Evolutionary conservation across 2,329 filamentous ascomycete species (phyloP).

Genomic region (Xylariaceae sp.): DNA sequence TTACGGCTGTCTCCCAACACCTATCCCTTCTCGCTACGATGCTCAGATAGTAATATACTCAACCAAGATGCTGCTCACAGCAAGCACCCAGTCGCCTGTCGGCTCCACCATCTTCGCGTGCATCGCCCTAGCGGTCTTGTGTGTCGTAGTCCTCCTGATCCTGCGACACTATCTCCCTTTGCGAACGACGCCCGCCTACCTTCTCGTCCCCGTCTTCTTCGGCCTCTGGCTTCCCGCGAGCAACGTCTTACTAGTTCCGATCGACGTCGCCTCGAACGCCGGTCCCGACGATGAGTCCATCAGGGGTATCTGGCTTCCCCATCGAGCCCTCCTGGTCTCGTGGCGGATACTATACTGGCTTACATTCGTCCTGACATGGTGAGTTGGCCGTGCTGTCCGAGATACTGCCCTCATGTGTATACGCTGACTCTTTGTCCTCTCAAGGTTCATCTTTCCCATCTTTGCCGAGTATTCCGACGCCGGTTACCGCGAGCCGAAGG

Average conservation of each 20-base stretch:
- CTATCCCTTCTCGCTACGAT: not conserved
- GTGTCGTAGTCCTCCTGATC: slow-evolving; percentile 71
- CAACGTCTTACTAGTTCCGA: slow-evolving; percentile 86
- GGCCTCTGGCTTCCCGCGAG: slow-evolving; percentile 89
- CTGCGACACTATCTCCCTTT: slow-evolving; percentile 86
- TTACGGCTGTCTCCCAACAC: not conserved
- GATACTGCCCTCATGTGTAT: not conserved
- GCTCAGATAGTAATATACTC: slow-evolving; percentile 9
- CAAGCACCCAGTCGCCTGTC: slow-evolving; percentile 56
- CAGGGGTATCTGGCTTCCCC: slow-evolving; percentile 82
- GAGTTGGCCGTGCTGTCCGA: slow-evolving; percentile 2
- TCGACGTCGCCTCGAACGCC: slow-evolving; percentile 86
- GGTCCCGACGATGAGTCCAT: slow-evolving; percentile 63
- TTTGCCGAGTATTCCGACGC: slow-evolving; percentile 93
- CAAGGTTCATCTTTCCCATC: slow-evolving; percentile 84
- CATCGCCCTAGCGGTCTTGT: slow-evolving; percentile 67
- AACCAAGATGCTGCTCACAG: slow-evolving; percentile 43
- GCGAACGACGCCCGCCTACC: slow-evolving; percentile 82
- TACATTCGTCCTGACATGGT: slow-evolving; percentile 93
- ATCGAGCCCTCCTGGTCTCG: slow-evolving; percentile 71
- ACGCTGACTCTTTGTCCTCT: slow-evolving; percentile 13
- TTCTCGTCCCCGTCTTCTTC: slow-evolving; percentile 89
- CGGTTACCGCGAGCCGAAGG: slow-evolving; percentile 81
- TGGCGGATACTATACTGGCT: slow-evolving; percentile 98
- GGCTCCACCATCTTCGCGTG: slow-evolving; percentile 75